phyloP scores from a whole-genome alignment of 768 basidiomycete genomes.

The Russula virescens region DNA sequence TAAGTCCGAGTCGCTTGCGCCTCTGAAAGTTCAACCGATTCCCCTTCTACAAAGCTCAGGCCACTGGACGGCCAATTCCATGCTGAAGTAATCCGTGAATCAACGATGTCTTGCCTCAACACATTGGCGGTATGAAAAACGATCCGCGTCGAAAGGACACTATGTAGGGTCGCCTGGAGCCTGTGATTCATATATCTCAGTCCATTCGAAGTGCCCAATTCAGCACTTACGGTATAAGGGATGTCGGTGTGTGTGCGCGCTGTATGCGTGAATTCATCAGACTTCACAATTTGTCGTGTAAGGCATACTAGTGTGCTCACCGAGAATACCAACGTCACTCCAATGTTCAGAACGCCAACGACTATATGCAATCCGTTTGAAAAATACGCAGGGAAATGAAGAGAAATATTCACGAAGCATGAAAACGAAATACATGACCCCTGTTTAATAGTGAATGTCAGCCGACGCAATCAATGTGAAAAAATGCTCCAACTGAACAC shows the following conservation, averaged over 20 bases:
- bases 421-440: slow-evolving; percentile 23
- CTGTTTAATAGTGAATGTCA: neutral
- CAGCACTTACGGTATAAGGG: neutral
- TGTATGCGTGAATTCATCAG: neutral
- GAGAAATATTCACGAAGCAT: slow-evolving; percentile 15
- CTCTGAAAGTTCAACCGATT: no score
- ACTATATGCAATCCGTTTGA: neutral
- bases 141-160: slow-evolving; percentile 17
- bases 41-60: neutral
- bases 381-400: neutral
- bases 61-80: neutral
- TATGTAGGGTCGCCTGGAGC: slow-evolving; percentile 14
- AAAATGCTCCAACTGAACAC: neutral
- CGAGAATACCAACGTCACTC: slow-evolving; percentile 2
- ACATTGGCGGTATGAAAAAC: slow-evolving; percentile 10
- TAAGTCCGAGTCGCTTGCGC: no score
- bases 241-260: neutral
- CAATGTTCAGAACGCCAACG: slow-evolving; percentile 13
- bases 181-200: neutral
- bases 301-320: neutral
- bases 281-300: neutral
- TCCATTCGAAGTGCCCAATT: neutral
- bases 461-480: neutral
- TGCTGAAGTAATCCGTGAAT: neutral
- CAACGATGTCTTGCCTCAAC: neutral